Evolutionary conservation across 2,329 filamentous ascomycete species (phyloP), one percentile per base, ranked within the genome.

Genomic region (Microsporum canis): DNA sequence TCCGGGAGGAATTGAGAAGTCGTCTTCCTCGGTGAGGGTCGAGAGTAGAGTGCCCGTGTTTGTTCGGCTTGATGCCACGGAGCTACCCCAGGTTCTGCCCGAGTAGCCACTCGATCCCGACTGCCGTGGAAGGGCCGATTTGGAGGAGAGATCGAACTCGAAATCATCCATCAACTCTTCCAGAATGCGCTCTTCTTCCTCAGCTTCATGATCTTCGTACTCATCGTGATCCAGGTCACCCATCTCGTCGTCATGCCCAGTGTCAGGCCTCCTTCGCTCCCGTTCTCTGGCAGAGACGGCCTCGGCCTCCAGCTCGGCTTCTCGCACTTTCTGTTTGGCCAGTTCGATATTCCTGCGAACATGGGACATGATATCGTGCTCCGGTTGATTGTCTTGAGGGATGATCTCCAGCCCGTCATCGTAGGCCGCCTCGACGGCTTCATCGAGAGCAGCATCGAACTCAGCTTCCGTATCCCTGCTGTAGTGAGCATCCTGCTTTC

Each of bases 381-480:
- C 27, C 23, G 55, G 57, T 31, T 61, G 60, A 34, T 63, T 59
- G 14, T 39, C 34, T 10, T 45, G 33, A 34, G 34, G 57, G 3
- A 47, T 84, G 3, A 88, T 88, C 70, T 96, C 91, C 65, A 90
- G 88, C 0, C 89, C 89, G 64, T 96, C 91, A 71, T 96, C 88
- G 72, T 97, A 99, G 3, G 92, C 94, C 58, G 92, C 92, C 73
- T 97, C 94, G 6, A 97, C 91, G 12, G 94, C 94, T 29, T 91
- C 92, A 75, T 97, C 92, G 49, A 97, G 80, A 3, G 94, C 94
- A 6, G 90, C 91, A 73, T 96, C 91, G 66, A 97, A 96, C 70
- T 96, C 91, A 5, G 89, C 87, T 71, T 95, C 89, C 0, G 89
- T 94, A 34, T 82, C 84, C 51, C 85, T 85, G 65, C 88, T 92